Conservation (phyloP, 306 rosid genomes). For the Myrica gale region DNA sequence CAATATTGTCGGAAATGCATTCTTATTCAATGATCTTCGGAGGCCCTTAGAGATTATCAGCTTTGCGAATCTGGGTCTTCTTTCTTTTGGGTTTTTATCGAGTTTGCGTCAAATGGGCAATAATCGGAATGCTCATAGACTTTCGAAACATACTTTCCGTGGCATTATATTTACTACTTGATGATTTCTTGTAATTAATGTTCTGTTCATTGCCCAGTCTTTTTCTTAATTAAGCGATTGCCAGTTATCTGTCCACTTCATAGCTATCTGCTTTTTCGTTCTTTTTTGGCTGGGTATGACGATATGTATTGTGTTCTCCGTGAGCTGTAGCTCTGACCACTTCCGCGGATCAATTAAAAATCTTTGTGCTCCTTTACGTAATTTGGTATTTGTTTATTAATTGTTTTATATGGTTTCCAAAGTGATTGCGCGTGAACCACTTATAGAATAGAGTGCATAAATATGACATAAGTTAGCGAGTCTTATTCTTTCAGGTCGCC, state of each 20-base stretch:
- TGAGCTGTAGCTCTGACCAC: neutral
- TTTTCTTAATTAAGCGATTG: neutral
- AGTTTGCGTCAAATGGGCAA: neutral
- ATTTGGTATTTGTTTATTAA: neutral
- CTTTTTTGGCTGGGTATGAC: neutral
- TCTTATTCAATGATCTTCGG: neutral
- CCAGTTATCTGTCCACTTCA: neutral
- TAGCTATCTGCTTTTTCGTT: neutral
- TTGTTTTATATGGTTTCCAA: neutral
- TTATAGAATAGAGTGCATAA: neutral
- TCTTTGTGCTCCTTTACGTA: neutral
- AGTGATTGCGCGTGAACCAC: neutral
- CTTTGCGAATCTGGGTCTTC: neutral
- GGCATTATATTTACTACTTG: neutral
- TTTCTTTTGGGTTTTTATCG: neutral
- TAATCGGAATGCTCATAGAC: slow-evolving; percentile 1
- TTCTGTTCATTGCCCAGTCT: neutral
- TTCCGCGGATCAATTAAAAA: neutral
- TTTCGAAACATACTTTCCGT: neutral
- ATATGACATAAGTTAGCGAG: neutral
- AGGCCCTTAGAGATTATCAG: neutral
- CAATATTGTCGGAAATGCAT: neutral
- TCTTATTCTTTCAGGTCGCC: neutral
- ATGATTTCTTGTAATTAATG: neutral
- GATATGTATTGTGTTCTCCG: neutral